Conservation (phyloP, 139 green algal species). For the Tetradesmus lagerheimii region DNA sequence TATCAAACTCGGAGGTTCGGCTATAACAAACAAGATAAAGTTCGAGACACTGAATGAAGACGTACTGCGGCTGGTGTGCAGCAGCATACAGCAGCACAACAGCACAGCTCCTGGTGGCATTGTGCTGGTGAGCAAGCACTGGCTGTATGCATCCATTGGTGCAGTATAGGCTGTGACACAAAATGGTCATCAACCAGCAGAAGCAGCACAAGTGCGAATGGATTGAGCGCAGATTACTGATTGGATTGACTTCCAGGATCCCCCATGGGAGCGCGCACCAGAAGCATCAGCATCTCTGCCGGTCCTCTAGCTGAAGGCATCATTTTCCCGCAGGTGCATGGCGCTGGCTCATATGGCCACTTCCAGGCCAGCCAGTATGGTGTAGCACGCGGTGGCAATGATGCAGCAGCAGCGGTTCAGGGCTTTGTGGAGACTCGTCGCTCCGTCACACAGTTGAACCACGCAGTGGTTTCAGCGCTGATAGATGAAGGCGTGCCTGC, state of each 20-base stretch:
- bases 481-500: conserved; percentile 58
- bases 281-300: too few species aligned
- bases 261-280: too few species aligned
- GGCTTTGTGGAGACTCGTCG: conserved; percentile 27
- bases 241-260: too few species aligned
- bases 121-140: conserved; percentile 43
- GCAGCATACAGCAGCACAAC: conserved; percentile 37
- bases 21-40: conserved; percentile 69
- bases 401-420: neutral
- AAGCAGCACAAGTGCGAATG: too few species aligned
- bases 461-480: conserved; percentile 48
- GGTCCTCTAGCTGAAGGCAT: neutral
- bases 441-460: conserved; percentile 61
- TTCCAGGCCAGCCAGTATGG: conserved; percentile 55
- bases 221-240: too few species aligned
- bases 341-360: conserved; percentile 83
- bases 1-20: conserved; percentile 78
- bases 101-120: conserved; percentile 20
- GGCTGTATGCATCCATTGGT: too few species aligned
- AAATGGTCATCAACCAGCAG: too few species aligned
- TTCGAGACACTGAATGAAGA: conserved; percentile 63
- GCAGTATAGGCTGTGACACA: too few species aligned
- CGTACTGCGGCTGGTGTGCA: conserved; percentile 49
- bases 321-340: conserved; percentile 61
- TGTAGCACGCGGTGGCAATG: conserved; percentile 54